Conservation (phyloP, 805 yeast genomes). For the Wickerhamomyces silvicola region DNA sequence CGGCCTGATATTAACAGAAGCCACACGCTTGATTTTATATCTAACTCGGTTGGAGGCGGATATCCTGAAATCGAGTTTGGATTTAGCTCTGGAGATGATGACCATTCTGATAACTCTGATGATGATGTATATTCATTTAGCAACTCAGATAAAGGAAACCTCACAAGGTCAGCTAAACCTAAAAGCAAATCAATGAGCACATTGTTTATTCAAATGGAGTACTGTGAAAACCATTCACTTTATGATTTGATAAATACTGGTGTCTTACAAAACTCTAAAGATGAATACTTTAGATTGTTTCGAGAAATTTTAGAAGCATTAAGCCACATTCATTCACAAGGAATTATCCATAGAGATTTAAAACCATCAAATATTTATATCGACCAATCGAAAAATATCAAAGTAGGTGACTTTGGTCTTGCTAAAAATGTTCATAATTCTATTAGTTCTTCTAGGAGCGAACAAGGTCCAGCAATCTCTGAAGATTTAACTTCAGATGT, state of each 20-base stretch:
- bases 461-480: conserved; percentile 21
- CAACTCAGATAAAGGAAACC: conserved; percentile 15
- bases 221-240: conserved; percentile 91
- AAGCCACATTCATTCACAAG: conserved; percentile 85
- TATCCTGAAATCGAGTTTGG: conserved; percentile 52
- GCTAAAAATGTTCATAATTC: conserved; percentile 79
- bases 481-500: conserved; percentile 88
- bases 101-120: conserved; percentile 15
- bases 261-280: conserved; percentile 62
- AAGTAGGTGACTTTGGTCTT: conserved; percentile 95
- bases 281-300: conserved; percentile 85
- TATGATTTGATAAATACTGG: conserved; percentile 72
- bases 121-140: conserved; percentile 21
- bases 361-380: conserved; percentile 95
- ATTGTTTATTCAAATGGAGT: conserved; percentile 95
- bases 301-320: conserved; percentile 87
- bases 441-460: too few relatives aligned
- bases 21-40: conserved; percentile 57
- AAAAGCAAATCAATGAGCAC: conserved; percentile 47
- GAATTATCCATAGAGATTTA: conserved; percentile 90
- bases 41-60: conserved; percentile 46
- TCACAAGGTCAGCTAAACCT: conserved; percentile 15
- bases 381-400: conserved; percentile 81
- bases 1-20: conserved; percentile 25
- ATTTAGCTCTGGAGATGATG: conserved; percentile 22